A percentile compares a stretch with the other conserved stretches of the same genome.
phyloP scores from a whole-genome alignment of 2,329 filamentous ascomycete genomes.

The Ilyonectria sp. region DNA sequence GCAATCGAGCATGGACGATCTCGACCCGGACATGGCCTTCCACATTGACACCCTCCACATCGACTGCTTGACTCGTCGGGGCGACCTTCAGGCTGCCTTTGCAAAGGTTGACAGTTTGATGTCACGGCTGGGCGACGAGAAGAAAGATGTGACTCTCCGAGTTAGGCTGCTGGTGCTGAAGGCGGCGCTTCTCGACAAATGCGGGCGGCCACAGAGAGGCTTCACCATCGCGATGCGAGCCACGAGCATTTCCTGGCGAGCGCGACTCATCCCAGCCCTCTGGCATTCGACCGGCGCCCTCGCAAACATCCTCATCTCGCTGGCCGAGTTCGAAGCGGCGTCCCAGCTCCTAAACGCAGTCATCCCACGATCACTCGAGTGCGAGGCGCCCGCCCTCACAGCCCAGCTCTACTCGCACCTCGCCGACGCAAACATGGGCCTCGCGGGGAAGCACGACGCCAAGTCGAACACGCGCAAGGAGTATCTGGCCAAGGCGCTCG shows the following conservation, averaged over 20 bases:
- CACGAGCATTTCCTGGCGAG: conserved; percentile 79
- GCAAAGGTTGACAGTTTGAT: conserved; percentile 63
- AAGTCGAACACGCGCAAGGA: conserved; percentile 66
- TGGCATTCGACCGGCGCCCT: conserved; percentile 81
- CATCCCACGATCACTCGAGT: conserved; percentile 84
- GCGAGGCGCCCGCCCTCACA: conserved; percentile 72
- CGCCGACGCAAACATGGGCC: conserved; percentile 84
- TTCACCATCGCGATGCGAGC: conserved; percentile 85
- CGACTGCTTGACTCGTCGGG: conserved; percentile 65
- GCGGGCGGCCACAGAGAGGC: conserved; percentile 79
- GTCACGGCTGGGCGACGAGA: conserved; percentile 59
- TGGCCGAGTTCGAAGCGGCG: conserved; percentile 80
- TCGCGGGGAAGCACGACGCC: conserved; percentile 71
- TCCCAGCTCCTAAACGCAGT: conserved; percentile 75
- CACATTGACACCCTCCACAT: conserved; percentile 67
- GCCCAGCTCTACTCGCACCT: conserved; percentile 79
- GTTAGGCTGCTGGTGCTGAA: conserved; percentile 82
- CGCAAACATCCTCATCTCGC: conserved; percentile 76
- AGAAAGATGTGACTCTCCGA: conserved; percentile 73
- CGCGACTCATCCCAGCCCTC: conserved; percentile 77
- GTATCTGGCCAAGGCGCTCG: conserved; percentile 70
- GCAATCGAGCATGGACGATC: conserved; percentile 65
- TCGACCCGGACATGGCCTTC: conserved; percentile 68
- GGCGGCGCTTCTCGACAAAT: conserved; percentile 77
- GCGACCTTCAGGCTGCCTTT: conserved; percentile 64